These are phyloP conservation scores for Sporothrix pallida DNA, from an alignment of 2,329 filamentous ascomycete species.

Conservation along the genomic window DNA sequence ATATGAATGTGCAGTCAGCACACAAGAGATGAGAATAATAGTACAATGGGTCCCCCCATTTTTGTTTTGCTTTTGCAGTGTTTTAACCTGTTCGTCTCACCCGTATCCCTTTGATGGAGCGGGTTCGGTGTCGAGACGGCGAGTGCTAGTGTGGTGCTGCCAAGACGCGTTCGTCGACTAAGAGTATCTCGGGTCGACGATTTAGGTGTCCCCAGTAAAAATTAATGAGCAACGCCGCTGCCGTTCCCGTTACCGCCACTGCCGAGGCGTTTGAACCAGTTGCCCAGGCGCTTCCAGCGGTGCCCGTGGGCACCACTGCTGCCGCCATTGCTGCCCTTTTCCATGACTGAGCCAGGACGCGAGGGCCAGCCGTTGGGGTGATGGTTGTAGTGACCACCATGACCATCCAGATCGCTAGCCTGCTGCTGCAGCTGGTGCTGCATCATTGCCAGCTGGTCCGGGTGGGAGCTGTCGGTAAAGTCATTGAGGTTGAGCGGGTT, in stretches of 20 bases:
- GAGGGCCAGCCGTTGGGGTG: neutral
- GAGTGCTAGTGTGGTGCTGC: neutral
- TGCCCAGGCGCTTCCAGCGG: slow-evolving; percentile 44
- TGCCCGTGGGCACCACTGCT: neutral
- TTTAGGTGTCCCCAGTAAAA: neutral
- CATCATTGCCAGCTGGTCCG: slow-evolving; percentile 8
- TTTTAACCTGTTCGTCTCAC: no score
- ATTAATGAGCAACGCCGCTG: slow-evolving; percentile 31
- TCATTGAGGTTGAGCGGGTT: slow-evolving; percentile 25
- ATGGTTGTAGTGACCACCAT: slow-evolving; percentile 5
- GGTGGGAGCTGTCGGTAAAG: slow-evolving; percentile 5
- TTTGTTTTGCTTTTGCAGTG: neutral
- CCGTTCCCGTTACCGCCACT: slow-evolving; percentile 40
- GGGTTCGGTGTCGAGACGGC: neutral
- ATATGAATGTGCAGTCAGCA: neutral
- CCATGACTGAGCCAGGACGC: slow-evolving; percentile 30
- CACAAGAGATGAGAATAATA: slow-evolving; percentile 22
- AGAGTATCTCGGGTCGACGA: no score
- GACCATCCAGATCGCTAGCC: no score
- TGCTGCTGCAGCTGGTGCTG: slow-evolving; percentile 16
- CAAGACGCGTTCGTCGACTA: neutral
- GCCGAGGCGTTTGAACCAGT: slow-evolving; percentile 45
- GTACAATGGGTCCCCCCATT: neutral
- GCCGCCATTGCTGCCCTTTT: slow-evolving; percentile 33
- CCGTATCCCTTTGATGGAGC: no score